Evolutionary conservation across 257 asterid genomes (phyloP).

Genomic region (Paulownia fortunei): DNA sequence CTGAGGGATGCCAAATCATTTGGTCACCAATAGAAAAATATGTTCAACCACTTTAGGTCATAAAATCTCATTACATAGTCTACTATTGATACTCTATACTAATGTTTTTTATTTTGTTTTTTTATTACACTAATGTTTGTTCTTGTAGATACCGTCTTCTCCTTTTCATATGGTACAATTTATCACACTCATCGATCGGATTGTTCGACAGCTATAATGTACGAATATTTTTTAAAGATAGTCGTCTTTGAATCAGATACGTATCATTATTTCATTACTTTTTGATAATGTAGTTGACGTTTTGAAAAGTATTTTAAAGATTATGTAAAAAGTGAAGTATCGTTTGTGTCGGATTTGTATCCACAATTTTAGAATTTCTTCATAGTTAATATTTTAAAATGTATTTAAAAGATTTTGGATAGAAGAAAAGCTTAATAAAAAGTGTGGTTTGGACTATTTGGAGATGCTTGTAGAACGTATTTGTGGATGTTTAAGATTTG

Average conservation of each 20-base stretch:
- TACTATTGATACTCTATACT: too few relatives aligned
- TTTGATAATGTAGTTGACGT: neutral
- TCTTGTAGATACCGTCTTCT: neutral
- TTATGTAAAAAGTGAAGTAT: neutral
- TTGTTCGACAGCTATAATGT: too few relatives aligned
- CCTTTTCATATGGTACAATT: too few relatives aligned
- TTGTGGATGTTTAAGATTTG: too few relatives aligned
- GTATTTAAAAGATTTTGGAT: neutral
- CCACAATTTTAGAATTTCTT: neutral
- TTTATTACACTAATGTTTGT: neutral
- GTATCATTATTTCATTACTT: neutral
- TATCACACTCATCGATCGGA: neutral
- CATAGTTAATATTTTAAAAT: neutral
- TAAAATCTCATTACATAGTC: neutral
- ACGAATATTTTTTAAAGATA: neutral
- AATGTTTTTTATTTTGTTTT: neutral
- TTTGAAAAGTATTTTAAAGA: too few relatives aligned
- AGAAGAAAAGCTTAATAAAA: neutral
- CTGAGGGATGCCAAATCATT: conserved; percentile 26
- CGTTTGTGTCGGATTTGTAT: neutral
- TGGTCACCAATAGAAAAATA: conserved; percentile 23
- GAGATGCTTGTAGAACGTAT: conserved; percentile 3
- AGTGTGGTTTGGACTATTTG: neutral
- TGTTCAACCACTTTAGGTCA: conserved; percentile 35
- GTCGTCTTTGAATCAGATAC: conserved; percentile 31